These are phyloP conservation scores for Daldinia sp. DNA, from an alignment of 2,329 filamentous ascomycete species.

Conservation along the genomic window DNA sequence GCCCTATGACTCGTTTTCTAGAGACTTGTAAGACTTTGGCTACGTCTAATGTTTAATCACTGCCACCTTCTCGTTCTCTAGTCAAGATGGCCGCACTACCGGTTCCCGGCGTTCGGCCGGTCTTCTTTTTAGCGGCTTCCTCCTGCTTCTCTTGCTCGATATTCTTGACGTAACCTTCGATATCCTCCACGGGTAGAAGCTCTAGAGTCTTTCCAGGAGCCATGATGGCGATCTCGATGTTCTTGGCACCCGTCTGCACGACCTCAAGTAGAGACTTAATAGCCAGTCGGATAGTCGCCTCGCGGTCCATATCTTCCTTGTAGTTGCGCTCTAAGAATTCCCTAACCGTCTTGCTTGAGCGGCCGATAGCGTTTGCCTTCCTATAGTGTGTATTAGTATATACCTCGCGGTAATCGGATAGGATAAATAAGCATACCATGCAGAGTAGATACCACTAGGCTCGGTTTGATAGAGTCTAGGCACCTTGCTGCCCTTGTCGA, in stretches of 20 bases:
- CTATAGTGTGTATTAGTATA: constrained; percentile 56
- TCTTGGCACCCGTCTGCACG: constrained; percentile 98
- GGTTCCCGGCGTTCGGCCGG: constrained; percentile 73
- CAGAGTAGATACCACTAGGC: constrained; percentile 98
- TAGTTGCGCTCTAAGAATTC: constrained; percentile 99
- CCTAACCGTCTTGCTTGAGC: constrained; percentile 97
- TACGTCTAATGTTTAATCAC: constrained; percentile 34
- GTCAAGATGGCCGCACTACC: constrained; percentile 79
- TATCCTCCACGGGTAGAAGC: constrained; percentile 94
- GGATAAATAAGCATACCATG: constrained; percentile 72
- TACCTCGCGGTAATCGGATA: neutral
- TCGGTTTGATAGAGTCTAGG: constrained; percentile 97
- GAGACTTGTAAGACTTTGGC: constrained; percentile 15
- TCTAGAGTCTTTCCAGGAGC: constrained; percentile 89
- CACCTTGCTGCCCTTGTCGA: constrained; percentile 89
- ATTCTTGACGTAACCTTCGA: constrained; percentile 96
- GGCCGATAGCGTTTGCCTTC: constrained; percentile 99
- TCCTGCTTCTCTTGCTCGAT: constrained; percentile 99
- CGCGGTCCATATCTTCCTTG: constrained; percentile 96
- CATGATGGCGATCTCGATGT: constrained; percentile 99
- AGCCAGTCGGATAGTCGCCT: constrained; percentile 93
- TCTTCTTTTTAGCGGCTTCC: constrained; percentile 97
- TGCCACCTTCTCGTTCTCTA: constrained; percentile 57
- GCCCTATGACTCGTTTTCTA: constrained; percentile 21
- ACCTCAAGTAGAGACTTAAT: constrained; percentile 99